Base-by-base conservation (phyloP, 2,329 filamentous ascomycete species). In the Botrytis fragariae region DNA sequence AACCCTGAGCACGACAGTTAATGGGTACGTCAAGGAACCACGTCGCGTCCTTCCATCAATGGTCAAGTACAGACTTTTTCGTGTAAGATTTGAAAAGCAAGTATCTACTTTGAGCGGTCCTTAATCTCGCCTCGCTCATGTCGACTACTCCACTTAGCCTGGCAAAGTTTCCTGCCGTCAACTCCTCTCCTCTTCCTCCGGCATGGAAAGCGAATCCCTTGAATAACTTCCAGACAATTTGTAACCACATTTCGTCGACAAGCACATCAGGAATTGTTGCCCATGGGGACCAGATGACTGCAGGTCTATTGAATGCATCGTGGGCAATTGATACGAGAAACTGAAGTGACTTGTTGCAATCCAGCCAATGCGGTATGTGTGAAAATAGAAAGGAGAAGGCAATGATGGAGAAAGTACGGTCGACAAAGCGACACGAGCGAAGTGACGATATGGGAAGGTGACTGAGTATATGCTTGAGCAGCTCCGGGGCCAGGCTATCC, bases 61-160 rank as follows among this genome's bases (percentile, higher is more conserved):
- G 25, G 42, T 45, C 9, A 39, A 45, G n/a, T 35, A 32, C 42
- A 70, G 54, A 29, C 54, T 63, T 62, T n/a, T 35, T 57, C 64
- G 54, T 62, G n/a, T 64, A 59, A 35, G 73, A 63, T 61, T 71
- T 74, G 72, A 77, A 72, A 72, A 78, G 45, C 67, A 78, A 72
- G 60, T 74, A 78, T 63, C 77, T 73, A 74, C 76, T 76, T 73
- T 78, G 77, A n/a, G 71, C 74, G 22, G 73, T 75, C 70, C 74
- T 74, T 61, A 79, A 68, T 62, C 71, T 63, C 35, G 62, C 75
- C 69, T 77, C 74, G 7, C 71, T 73, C 72, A 79, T 77, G 1
- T 77, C 76, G 44, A 70, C 73, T 59, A 39, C 74, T 54, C 74
- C 72, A 74, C 75, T 78, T n/a, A 77, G 62, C 32, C 64, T 62